These are phyloP conservation scores for Calonectria honghensis DNA, from an alignment of 2,329 filamentous ascomycete genomes.

Conservation along the genomic window DNA sequence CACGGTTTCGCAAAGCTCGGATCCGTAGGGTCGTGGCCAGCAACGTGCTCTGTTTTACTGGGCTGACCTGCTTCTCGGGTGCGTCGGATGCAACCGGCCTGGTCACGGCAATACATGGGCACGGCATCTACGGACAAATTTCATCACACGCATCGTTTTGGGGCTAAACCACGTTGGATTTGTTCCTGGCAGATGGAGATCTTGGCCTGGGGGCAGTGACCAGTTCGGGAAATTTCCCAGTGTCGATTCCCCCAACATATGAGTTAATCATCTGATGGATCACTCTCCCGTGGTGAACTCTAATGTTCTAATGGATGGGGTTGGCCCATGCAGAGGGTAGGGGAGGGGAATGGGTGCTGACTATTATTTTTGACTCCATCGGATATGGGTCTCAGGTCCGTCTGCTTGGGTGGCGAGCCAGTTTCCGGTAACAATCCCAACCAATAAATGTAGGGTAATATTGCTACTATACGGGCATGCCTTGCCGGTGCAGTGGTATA, in stretches of 20 bases:
- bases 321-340: background rate
- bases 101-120: background rate
- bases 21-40: background rate
- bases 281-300: background rate
- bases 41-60: background rate
- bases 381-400: background rate
- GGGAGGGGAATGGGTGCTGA: no score
- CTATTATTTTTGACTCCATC: background rate
- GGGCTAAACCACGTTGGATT: background rate
- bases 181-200: background rate
- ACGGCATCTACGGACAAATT: conserved; percentile 4
- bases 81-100: background rate
- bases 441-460: background rate
- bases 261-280: conserved; percentile 8
- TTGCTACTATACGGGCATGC: background rate
- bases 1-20: background rate
- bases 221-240: conserved; percentile 18
- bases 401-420: background rate
- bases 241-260: conserved; percentile 2
- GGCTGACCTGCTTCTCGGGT: background rate
- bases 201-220: background rate
- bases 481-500: background rate
- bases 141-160: background rate
- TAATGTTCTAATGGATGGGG: background rate
- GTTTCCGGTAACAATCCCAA: background rate